phyloP scores from a whole-genome alignment of 2,329 filamentous ascomycete species.

The Verticillium nubilum region DNA sequence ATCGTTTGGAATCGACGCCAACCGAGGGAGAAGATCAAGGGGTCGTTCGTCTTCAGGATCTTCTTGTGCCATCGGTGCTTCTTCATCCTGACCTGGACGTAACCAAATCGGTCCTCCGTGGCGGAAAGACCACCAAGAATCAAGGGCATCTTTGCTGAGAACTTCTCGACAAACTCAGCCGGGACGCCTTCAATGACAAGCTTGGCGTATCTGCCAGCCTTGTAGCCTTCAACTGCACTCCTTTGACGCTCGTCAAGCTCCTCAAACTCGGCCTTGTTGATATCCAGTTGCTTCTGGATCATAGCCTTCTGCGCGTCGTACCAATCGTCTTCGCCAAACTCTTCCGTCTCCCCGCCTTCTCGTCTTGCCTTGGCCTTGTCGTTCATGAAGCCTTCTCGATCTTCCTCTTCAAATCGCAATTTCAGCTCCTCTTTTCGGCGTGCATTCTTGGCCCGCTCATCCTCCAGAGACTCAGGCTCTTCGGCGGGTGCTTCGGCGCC shows the following conservation, averaged over 20 bases:
- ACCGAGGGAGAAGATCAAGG: slow-evolving; percentile 91
- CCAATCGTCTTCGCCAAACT: slow-evolving; percentile 97
- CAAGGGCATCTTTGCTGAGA: slow-evolving; percentile 76
- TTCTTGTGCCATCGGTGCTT: slow-evolving; percentile 98
- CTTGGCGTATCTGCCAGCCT: slow-evolving; percentile 87
- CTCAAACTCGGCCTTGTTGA: slow-evolving; percentile 93
- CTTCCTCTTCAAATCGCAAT: slow-evolving; percentile 93
- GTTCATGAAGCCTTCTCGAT: slow-evolving; percentile 90
- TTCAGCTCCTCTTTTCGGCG: slow-evolving; percentile 91
- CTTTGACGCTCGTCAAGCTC: slow-evolving; percentile 79
- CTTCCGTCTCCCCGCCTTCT: slow-evolving; percentile 63
- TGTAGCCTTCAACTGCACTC: slow-evolving; percentile 80
- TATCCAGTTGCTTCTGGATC: slow-evolving; percentile 91
- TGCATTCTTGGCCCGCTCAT: slow-evolving; percentile 86
- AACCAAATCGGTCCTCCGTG: slow-evolving; percentile 94
- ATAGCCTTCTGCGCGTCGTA: slow-evolving; percentile 94
- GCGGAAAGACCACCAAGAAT: slow-evolving; percentile 87
- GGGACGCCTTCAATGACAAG: slow-evolving; percentile 86
- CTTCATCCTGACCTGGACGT: slow-evolving; percentile 94
- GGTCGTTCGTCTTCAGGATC: slow-evolving; percentile 97
- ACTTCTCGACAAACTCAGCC: slow-evolving; percentile 80
- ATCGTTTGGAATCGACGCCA: slow-evolving; percentile 93
- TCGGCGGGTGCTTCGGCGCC: slow-evolving; percentile 25
- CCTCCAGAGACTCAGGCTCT: slow-evolving; percentile 58
- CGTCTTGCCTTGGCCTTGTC: slow-evolving; percentile 74